phyloP scores from a whole-genome alignment of 148 eudicot genomes.

The Polygonum aviculare region DNA sequence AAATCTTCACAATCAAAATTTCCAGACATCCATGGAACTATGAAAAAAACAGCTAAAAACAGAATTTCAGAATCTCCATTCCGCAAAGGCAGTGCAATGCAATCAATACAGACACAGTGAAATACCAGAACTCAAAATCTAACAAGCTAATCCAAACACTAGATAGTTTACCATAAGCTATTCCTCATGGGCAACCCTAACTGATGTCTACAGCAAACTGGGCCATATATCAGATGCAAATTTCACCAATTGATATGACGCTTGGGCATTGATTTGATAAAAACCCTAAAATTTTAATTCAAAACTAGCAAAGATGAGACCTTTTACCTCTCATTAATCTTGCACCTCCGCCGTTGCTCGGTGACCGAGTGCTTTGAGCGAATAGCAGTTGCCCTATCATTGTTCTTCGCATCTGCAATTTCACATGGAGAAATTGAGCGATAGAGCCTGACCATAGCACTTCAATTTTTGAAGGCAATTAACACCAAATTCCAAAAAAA shows the following conservation, averaged over 20 bases:
- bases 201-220: not conserved
- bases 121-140: not conserved
- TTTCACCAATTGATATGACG: not conserved
- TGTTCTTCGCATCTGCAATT: slow-evolving; percentile 61
- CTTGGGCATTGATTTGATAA: not conserved
- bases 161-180: not conserved
- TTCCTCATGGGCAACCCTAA: not conserved
- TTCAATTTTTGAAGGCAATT: not conserved
- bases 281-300: not conserved
- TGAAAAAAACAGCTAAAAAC: not conserved
- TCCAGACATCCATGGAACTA: not conserved
- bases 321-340: slow-evolving; percentile 79
- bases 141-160: not conserved
- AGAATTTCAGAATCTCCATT: not conserved
- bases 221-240: not conserved
- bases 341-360: slow-evolving; percentile 90
- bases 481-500: not conserved
- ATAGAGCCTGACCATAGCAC: not conserved
- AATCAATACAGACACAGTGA: not conserved
- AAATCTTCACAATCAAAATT: not conserved
- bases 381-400: slow-evolving; percentile 55
- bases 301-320: not conserved
- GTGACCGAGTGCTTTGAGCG: slow-evolving; percentile 95
- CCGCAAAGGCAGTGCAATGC: not conserved
- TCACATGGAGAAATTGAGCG: slow-evolving; percentile 6